These are phyloP conservation scores for Tympanopsis confertula DNA, from an alignment of 2,329 filamentous ascomycete genomes.

Conservation along the genomic window DNA sequence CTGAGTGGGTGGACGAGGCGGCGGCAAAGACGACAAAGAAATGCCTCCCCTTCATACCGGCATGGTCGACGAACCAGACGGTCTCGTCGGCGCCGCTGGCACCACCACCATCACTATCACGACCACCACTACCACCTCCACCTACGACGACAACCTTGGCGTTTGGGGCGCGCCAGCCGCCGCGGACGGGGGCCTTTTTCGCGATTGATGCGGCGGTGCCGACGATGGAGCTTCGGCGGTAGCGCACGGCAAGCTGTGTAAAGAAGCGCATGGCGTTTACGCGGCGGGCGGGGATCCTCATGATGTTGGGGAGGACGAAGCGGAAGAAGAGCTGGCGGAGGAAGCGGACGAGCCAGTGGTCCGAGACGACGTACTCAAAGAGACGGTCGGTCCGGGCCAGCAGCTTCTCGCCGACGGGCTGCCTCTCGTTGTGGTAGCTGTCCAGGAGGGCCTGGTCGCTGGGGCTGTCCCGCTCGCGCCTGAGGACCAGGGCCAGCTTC, in stretches of 20 bases:
- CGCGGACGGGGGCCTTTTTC: conserved; percentile 22
- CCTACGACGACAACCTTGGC: conserved; percentile 11
- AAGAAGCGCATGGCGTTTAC: conserved; percentile 18
- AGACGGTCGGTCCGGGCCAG: conserved; percentile 25
- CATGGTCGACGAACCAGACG: background rate
- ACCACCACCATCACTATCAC: conserved; percentile 3
- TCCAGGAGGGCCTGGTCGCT: conserved; percentile 26
- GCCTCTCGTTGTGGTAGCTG: conserved; percentile 33
- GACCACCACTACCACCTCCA: conserved; percentile 1
- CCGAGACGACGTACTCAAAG: conserved; percentile 23
- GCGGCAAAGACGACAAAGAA: background rate
- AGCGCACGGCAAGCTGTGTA: conserved; percentile 28
- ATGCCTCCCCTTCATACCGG: background rate
- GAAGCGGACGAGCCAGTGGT: conserved; percentile 17
- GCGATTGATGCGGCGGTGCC: conserved; percentile 14
- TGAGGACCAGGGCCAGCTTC: conserved; percentile 35
- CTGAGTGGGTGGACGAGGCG: background rate
- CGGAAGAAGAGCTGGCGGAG: conserved; percentile 25
- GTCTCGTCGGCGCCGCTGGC: too few relatives aligned
- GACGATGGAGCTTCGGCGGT: conserved; percentile 24
- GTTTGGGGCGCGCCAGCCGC: conserved; percentile 33
- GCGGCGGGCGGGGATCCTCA: conserved; percentile 9
- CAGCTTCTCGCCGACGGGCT: conserved; percentile 29
- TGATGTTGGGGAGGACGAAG: conserved; percentile 22
- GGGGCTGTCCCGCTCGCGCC: conserved; percentile 11